Evolutionary conservation across 83 land plant species (phyloP).

Genomic region (Larix sibirica): DNA sequence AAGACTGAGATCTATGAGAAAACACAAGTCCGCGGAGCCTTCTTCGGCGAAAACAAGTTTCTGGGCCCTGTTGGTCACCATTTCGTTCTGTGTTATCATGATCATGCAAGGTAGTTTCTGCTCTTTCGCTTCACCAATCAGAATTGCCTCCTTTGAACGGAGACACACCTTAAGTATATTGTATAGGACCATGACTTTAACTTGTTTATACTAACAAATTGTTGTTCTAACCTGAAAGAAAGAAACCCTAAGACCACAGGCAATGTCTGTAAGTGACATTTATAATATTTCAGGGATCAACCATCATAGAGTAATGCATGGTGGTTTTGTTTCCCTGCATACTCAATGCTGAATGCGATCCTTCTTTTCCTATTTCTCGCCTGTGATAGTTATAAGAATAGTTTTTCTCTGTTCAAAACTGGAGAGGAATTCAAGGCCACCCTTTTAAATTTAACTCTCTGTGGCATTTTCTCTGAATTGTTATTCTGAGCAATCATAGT

Average conservation of each 20-base stretch:
- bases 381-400: neutral
- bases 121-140: neutral
- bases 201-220: no score
- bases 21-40: neutral
- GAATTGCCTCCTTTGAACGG: neutral
- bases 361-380: no score
- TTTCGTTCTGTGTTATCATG: conserved; percentile 2
- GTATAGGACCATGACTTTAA: neutral
- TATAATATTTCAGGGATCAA: neutral
- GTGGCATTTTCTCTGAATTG: neutral
- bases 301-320: neutral
- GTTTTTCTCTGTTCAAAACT: no score
- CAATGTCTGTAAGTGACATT: no score
- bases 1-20: neutral
- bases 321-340: neutral
- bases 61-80: neutral
- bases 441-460: neutral
- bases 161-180: neutral
- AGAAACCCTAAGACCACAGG: neutral
- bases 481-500: neutral
- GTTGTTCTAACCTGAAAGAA: neutral
- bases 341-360: neutral
- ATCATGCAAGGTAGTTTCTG: conserved; percentile 1
- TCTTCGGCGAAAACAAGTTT: neutral
- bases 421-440: neutral